Percentiles rank a stretch among this genome's conserved stretches.
phyloP scores from a whole-genome alignment of 75 land plant species.

The Adiantum capillusveneris region DNA sequence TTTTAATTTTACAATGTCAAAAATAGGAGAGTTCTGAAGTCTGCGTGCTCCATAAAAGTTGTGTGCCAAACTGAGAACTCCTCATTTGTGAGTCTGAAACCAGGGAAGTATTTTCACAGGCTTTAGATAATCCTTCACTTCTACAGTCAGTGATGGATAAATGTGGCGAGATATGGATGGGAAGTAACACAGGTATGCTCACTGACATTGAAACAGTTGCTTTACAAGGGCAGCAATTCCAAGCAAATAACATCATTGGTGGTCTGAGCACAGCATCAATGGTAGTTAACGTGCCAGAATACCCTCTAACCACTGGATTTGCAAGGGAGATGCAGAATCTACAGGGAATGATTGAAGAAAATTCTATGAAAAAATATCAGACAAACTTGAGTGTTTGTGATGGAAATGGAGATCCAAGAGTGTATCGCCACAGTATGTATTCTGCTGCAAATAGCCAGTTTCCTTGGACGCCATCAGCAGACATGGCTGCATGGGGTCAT shows the following conservation, averaged over 20 bases:
- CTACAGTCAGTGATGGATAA: constrained; percentile 20
- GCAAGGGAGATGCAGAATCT: neutral
- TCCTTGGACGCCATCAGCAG: constrained; percentile 7
- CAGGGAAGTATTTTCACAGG: no score
- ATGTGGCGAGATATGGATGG: constrained; percentile 24
- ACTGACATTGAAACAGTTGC: constrained; percentile 1
- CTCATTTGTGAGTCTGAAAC: no score
- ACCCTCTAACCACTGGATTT: neutral
- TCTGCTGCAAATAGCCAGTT: neutral
- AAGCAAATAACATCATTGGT: constrained; percentile 2
- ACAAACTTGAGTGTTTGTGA: neutral
- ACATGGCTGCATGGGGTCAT: constrained; percentile 4
- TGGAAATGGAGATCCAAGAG: neutral
- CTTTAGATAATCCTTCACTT: constrained; percentile 18
- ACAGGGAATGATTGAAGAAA: constrained; percentile 5
- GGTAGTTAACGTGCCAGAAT: neutral
- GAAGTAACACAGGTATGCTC: neutral
- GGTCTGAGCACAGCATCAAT: neutral
- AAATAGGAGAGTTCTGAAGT: no score
- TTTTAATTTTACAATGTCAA: no score
- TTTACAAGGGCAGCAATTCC: constrained; percentile 14
- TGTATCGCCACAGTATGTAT: neutral
- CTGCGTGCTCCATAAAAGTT: no score
- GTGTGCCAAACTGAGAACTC: no score
- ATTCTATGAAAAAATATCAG: neutral